Base-by-base conservation (phyloP, 2,329 filamentous ascomycete genomes). In the Dissoconium aciculare region DNA sequence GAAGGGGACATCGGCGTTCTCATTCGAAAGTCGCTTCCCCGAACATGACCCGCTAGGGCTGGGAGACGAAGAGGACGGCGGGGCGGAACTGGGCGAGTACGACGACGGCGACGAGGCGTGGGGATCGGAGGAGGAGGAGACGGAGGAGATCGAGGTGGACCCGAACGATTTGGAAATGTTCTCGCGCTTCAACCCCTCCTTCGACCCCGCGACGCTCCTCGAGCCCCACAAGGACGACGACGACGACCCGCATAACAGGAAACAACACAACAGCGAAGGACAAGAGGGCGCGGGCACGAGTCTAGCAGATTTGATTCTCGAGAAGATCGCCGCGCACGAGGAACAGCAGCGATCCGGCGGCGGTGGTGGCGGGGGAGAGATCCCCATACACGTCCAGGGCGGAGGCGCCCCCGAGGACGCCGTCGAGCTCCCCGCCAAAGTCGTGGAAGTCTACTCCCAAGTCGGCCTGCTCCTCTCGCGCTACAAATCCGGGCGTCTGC, bases 401-500 rank as follows among this genome's bases (percentile, higher is more conserved):
- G 69, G 67, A 17, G 64, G 71, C 32, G 69, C 66, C 1, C 67
- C 73, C 2, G 79, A 89, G 41, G 85, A 92, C 38, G 79, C 83
- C 12, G 75, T 83, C 28, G 80, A 93, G 52, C 65, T 98, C 30
- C 84, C 84, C 2, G 77, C 77, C 26, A 94, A 93, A 59, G 84
- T 94, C 10, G 69, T 94, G 11, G 87, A 95, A 51, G 87, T 93
- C 11, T 95, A 91, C 55, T 78, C 79, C 38, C 91, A 93, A 74
- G 76, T 93, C 45, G 87, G 85, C 37, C 66, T 85, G 43, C 78
- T 95, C 37, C 68, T 98, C 36, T 84, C 82, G 15, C 74, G 87
- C 41, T 95, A 93, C 64, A 93, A 92, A 59, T 87, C 80, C 10
- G 89, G 89, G n/a, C 87, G 87, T 43, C 68, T 98, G 17, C 89